Conservation (phyloP, 495 filamentous ascomycete genomes). For the Staphylotrichum longicolle region DNA sequence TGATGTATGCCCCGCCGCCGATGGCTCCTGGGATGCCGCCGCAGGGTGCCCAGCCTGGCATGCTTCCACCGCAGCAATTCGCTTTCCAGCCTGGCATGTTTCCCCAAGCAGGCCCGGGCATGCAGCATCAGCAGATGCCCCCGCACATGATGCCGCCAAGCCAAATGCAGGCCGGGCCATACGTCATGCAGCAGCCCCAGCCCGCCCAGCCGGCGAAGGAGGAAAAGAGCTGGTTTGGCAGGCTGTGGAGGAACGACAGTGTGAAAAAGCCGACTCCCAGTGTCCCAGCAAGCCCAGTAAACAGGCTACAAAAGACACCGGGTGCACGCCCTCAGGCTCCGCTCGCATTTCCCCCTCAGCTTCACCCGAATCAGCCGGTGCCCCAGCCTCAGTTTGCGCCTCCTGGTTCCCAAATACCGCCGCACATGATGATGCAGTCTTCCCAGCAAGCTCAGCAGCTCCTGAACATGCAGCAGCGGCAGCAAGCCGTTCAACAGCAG, state of each 20-base stretch:
- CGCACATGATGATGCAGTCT: conserved; percentile 1
- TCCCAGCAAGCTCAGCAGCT: conserved; percentile 11
- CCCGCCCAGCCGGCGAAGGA: conserved; percentile 10
- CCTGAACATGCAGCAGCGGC: neutral
- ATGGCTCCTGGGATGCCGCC: neutral
- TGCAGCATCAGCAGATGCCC: conserved; percentile 5
- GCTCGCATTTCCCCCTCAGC: neutral
- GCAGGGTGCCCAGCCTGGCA: conserved; percentile 1
- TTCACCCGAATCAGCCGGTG: neutral
- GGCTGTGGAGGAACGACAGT: conserved; percentile 13
- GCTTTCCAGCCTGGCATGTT: neutral
- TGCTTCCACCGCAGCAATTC: conserved; percentile 11
- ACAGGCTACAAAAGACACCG: conserved; percentile 13
- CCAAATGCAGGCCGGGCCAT: conserved; percentile 1
- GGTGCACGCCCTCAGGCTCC: neutral
- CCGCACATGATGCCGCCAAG: conserved; percentile 15
- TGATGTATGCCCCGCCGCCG: conserved; percentile 13
- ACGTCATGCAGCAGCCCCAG: conserved; percentile 15
- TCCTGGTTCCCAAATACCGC: neutral
- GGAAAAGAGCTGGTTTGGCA: conserved; percentile 22
- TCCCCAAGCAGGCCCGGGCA: neutral
- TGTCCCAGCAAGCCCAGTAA: neutral
- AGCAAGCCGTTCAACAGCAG: conserved; percentile 10
- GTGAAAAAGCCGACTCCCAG: neutral
- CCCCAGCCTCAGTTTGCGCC: neutral